Evolutionary conservation across 1,284 basidiomycete genomes (phyloP).

Genomic region (Veloboletus limbatus): DNA sequence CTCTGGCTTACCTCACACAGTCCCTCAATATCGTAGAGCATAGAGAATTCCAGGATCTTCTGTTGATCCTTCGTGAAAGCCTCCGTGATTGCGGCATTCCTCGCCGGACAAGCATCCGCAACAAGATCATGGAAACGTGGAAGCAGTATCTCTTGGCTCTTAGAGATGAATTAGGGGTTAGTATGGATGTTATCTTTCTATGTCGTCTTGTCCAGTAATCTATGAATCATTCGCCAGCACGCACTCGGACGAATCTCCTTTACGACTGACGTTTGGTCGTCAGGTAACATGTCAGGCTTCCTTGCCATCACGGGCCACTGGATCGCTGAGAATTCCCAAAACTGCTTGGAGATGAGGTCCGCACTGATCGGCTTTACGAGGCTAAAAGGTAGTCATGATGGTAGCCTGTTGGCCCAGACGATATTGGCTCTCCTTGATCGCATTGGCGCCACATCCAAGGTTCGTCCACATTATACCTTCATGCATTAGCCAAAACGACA

Average conservation of each 20-base stretch:
- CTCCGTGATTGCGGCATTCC: constrained; percentile 1
- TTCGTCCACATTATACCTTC: background rate
- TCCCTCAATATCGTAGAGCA: background rate
- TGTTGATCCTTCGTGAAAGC: background rate
- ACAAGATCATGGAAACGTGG: constrained; percentile 3
- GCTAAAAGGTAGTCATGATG: background rate
- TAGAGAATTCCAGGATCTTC: constrained; percentile 4
- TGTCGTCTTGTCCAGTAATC: too few species aligned
- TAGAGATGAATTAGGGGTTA: background rate
- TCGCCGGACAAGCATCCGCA: background rate
- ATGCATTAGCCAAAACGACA: too few species aligned
- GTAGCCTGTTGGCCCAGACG: background rate
- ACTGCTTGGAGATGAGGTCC: background rate
- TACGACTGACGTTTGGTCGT: constrained; percentile 6
- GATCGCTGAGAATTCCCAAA: background rate
- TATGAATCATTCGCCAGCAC: too few species aligned
- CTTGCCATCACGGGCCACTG: constrained; percentile 6
- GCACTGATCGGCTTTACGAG: constrained; percentile 4
- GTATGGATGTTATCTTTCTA: too few species aligned
- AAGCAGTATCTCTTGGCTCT: background rate
- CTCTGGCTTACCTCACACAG: background rate
- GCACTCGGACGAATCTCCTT: background rate
- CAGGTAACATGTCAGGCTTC: background rate
- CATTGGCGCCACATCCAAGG: background rate
- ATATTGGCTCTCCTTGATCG: background rate